Evolutionary conservation across 495 filamentous ascomycete genomes (phyloP), one percentile per base, ranked within the genome.

Genomic region (Penicillium alfredii): DNA sequence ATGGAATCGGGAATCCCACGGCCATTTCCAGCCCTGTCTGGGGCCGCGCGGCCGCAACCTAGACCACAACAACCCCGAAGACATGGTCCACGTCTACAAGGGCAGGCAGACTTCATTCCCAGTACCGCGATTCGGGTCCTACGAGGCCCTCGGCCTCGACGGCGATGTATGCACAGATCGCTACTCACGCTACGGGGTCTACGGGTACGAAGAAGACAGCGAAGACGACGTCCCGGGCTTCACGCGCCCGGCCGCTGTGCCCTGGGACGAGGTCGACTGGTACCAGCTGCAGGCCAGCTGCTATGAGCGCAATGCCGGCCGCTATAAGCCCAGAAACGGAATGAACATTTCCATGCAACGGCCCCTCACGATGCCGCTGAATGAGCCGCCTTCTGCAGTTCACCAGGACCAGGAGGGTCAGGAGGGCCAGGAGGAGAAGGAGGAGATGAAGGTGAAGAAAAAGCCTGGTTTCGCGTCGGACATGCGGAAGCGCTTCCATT

Each of bases 241-340:
- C 16, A 33, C 30, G 6, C 45, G 42, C 8, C 51, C 52, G 7
- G 22, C 41, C 0, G 48, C 46, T 8, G 49, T 81, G n/a, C 58
- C 79, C 10, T 92, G 84, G 85, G 63, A 77, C 17, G 59, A 60
- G 0, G 73, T 88, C 14, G 65, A 76, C 34, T 94, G 88, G 88
- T 77, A 80, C 6, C 44, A 68, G 3, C 60, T 93, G 4, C 84
- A 90, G 53, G 50, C 70, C 10, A 47, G 71, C 10, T 94, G 88
- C 43, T 33, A 75, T 0, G 51, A 72, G 31, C 55, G 55, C 24
- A 93, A 94, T 51, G 61, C 68, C 28, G 68, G 72, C 22, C 75
- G 86, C 9, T 92, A 57, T 44, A 43, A 45, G 2, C 32, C 35
- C 0, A 12, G 7, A 9, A 17, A 16, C 6, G 22, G 17, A 2